phyloP scores from a whole-genome alignment of 345 rosid genomes.

The Citrus maxima region DNA sequence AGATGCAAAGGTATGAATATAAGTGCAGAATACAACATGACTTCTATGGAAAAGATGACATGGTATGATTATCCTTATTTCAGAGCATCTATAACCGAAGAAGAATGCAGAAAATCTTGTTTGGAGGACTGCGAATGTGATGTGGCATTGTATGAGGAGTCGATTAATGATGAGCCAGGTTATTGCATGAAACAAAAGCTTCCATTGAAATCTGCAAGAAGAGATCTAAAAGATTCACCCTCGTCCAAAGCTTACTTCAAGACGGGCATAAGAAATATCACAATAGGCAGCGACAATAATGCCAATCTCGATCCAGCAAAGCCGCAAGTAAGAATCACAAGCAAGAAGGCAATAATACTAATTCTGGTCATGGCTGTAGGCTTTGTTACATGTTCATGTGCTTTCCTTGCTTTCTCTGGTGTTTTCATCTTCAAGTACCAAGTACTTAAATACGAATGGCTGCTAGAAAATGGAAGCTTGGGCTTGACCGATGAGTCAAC shows the following conservation, averaged over 20 bases:
- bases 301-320: too few species aligned
- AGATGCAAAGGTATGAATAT: not conserved
- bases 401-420: not conserved
- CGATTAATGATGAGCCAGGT: too few species aligned
- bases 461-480: not conserved
- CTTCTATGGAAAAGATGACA: not conserved
- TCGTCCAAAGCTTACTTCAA: not conserved
- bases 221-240: not conserved
- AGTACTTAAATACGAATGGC: not conserved
- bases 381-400: not conserved
- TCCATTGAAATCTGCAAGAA: not conserved
- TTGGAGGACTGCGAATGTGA: slow-evolving; percentile 3
- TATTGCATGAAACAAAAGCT: not conserved
- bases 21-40: not conserved
- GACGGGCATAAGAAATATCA: not conserved
- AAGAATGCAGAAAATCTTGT: not conserved
- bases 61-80: slow-evolving; percentile 1
- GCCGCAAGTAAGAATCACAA: not conserved
- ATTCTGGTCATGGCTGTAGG: not conserved
- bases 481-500: not conserved
- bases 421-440: not conserved
- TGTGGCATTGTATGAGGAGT: not conserved
- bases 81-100: not conserved
- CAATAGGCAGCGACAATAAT: too few species aligned
- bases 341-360: not conserved